phyloP scores from a whole-genome alignment of 2,329 filamentous ascomycete species.

The Scedosporium minutisporum region DNA sequence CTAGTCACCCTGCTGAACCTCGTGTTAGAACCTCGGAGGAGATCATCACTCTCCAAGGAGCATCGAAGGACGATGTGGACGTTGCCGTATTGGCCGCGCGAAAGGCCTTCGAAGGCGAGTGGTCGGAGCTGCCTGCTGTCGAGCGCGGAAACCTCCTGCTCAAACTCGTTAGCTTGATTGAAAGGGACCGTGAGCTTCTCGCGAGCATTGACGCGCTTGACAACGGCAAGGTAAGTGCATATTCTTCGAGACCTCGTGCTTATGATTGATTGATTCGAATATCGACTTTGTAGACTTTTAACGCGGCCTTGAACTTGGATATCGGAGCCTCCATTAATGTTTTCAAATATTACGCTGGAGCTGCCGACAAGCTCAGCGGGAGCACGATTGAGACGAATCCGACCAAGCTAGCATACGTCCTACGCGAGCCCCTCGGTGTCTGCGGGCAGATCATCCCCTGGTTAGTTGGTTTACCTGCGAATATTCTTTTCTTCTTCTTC shows the following conservation, averaged over 20 bases:
- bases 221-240: conserved; percentile 40
- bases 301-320: no score
- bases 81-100: conserved; percentile 4
- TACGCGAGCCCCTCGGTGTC: conserved; percentile 61
- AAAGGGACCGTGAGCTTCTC: conserved; percentile 44
- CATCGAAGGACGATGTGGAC: conserved; percentile 5
- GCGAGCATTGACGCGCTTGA: conserved; percentile 66
- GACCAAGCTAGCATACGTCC: conserved; percentile 58
- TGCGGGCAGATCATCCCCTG: conserved; percentile 60
- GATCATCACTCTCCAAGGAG: background rate
- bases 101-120: conserved; percentile 2
- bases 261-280: no score
- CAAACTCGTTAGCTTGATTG: conserved; percentile 61
- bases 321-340: no score
- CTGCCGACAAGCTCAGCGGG: conserved; percentile 61
- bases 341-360: conserved; percentile 54
- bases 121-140: conserved; percentile 1
- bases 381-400: conserved; percentile 52
- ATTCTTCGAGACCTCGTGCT: background rate
- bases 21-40: conserved; percentile 1
- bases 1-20: background rate
- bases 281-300: no score
- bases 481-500: no score
- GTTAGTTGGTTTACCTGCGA: no score
- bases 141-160: conserved; percentile 50